These are phyloP conservation scores for Diaporthe aspalathi DNA, from an alignment of 2,329 filamentous ascomycete genomes.

Conservation along the genomic window DNA sequence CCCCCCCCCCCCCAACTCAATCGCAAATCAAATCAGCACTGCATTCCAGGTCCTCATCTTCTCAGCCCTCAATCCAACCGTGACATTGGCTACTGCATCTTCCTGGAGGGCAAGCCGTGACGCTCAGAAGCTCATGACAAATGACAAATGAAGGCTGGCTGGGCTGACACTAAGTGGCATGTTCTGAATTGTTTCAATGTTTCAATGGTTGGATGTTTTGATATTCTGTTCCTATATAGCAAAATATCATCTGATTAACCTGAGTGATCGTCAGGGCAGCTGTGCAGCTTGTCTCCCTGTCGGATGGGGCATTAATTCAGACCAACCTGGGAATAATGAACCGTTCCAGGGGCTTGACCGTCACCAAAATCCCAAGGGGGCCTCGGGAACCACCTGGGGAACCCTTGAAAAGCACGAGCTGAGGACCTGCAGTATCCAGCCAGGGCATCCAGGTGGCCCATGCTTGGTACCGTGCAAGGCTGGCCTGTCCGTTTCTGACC, in stretches of 20 bases:
- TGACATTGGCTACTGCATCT: conserved; percentile 12
- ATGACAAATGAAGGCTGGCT: conserved; percentile 26
- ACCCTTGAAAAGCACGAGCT: conserved; percentile 11
- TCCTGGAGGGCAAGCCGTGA: not conserved
- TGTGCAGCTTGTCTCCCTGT: conserved; percentile 24
- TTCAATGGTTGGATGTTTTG: not conserved
- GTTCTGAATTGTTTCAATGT: not conserved
- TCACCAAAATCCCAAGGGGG: not conserved
- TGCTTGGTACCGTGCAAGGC: conserved; percentile 7
- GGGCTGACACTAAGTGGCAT: conserved; percentile 9
- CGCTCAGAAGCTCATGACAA: conserved; percentile 17
- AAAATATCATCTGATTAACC: conserved; percentile 15
- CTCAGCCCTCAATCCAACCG: not conserved
- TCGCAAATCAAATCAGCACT: conserved; percentile 23
- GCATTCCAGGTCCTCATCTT: conserved; percentile 22
- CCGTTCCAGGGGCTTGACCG: not conserved
- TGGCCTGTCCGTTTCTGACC: conserved; percentile 13
- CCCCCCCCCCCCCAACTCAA: conserved; percentile 10
- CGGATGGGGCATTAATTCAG: conserved; percentile 12
- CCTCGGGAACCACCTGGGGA: conserved; percentile 5
- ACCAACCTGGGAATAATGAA: conserved; percentile 10
- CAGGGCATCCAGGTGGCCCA: conserved; percentile 16
- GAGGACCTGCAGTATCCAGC: conserved; percentile 2
- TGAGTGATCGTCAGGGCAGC: conserved; percentile 1
- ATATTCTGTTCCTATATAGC: not conserved